These are phyloP conservation scores for Coemansia sp. DNA, from an alignment of 192 early-diverging fungal species.

Conservation along the genomic window DNA sequence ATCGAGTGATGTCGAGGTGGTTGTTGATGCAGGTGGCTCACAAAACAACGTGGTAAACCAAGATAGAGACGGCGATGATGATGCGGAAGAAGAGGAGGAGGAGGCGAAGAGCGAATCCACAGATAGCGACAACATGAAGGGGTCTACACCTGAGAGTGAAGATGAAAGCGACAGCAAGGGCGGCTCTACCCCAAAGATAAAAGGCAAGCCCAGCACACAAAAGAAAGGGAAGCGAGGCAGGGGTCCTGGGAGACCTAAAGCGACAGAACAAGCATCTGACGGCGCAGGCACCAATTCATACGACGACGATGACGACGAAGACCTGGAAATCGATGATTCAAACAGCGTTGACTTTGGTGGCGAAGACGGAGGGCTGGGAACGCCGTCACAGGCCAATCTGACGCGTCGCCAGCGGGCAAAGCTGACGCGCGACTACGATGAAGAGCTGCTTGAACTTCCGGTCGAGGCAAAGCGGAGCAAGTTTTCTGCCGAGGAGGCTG, in stretches of 20 bases:
- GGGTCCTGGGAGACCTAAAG: constrained; percentile 12
- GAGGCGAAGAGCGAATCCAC: constrained; percentile 7
- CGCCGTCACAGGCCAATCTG: constrained; percentile 27
- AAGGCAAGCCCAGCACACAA: background rate
- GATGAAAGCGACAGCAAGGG: constrained; percentile 1
- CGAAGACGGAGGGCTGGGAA: constrained; percentile 2
- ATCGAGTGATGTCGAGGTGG: background rate
- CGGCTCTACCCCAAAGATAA: background rate
- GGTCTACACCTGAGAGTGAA: background rate
- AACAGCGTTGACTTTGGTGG: constrained; percentile 16
- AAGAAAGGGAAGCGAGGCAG: constrained; percentile 5
- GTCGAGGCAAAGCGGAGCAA: constrained; percentile 64
- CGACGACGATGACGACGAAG: constrained; percentile 8
- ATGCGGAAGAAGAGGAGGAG: background rate
- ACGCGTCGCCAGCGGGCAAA: constrained; percentile 74
- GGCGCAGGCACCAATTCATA: constrained; percentile 2
- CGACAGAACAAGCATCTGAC: background rate
- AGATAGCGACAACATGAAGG: background rate
- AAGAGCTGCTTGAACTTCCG: constrained; percentile 70
- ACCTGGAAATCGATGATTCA: constrained; percentile 5
- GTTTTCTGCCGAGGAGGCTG: constrained; percentile 70
- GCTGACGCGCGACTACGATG: constrained; percentile 56
- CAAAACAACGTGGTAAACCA: background rate
- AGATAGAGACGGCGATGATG: constrained; percentile 10
- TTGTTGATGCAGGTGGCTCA: background rate